phyloP scores from a whole-genome alignment of 2,329 filamentous ascomycete genomes.

The Dothideomycetes sp. region DNA sequence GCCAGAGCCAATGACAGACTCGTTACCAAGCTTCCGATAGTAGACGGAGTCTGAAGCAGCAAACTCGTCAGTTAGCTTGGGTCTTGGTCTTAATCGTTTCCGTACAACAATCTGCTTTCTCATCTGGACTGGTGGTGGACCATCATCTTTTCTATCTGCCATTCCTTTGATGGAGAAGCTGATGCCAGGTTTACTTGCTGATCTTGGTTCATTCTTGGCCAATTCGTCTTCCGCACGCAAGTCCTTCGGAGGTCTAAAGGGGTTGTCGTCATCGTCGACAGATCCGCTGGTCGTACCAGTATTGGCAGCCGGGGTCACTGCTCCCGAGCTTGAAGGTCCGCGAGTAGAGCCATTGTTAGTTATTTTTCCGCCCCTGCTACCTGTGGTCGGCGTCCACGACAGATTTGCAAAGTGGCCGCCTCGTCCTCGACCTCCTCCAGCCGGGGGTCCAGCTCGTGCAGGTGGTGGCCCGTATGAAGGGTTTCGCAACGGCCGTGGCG shows the following conservation, averaged over 20 bases:
- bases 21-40: slow-evolving; percentile 91
- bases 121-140: slow-evolving; percentile 13
- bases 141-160: slow-evolving; percentile 39
- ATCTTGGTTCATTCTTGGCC: slow-evolving; percentile 11
- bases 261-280: slow-evolving; percentile 46
- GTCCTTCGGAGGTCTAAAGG: slow-evolving; percentile 54
- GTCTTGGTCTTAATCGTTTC: slow-evolving; percentile 60
- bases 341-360: slow-evolving; percentile 12
- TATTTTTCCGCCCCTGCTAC: slow-evolving; percentile 41
- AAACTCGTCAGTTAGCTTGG: slow-evolving; percentile 60
- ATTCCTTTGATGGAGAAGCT: slow-evolving; percentile 82
- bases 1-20: slow-evolving; percentile 88
- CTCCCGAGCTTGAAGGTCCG: slow-evolving; percentile 2
- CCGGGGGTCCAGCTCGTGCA: slow-evolving; percentile 27
- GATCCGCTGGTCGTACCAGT: slow-evolving; percentile 15
- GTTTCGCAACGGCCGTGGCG: slow-evolving; percentile 26
- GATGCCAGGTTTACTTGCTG: slow-evolving; percentile 48
- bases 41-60: slow-evolving; percentile 79
- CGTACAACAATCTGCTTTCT: slow-evolving; percentile 51
- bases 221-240: slow-evolving; percentile 53
- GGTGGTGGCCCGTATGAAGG: slow-evolving; percentile 35
- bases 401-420: slow-evolving; percentile 52
- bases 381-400: slow-evolving; percentile 56
- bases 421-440: slow-evolving; percentile 39
- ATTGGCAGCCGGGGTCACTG: slow-evolving; percentile 2